Evolutionary conservation across 73 alveolate genomes (phyloP), one percentile per base, ranked within the genome.

Genomic region (Symbiodinium natans): DNA sequence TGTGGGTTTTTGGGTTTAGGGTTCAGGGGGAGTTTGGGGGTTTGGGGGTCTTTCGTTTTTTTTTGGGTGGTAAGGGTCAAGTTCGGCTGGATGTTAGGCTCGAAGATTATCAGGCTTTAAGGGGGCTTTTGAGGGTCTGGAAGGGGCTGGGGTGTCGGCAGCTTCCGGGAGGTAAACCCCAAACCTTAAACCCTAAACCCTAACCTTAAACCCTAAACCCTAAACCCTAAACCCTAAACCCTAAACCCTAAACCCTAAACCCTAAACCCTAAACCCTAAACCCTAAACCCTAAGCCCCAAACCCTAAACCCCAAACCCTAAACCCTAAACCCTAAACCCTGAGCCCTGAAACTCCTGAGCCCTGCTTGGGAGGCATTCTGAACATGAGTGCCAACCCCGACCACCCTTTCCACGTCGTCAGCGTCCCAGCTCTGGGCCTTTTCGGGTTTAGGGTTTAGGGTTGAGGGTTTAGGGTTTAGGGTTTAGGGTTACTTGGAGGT

Each of bases 301-400:
- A 46, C 59, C 59, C 59, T 9, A 46, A 46, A 6, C 59, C 6
- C 59, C 59, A 46, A 46, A 46, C 6, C 21, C 21, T 46, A 6
- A 46, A 46, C 59, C n/a, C n/a, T n/a, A n/a, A 46, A 13, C 59
- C 6, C 6, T 46, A 46, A 46, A 13, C 59, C 59, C 59, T 46
- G 59, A 46, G 13, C 59, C 13, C 59, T 46, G 13, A 46, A 46
- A 46, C 21, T 46, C 59, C 59, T 13, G 13, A 46, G 59, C 21
- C 59, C 59, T 46, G 59, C 59, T 27, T 25, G 41, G 56, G 29
- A 86, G 96, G 96, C 41, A 89, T 89, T 41, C 40, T 89, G 48
- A 59, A 89, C 46, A 89, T 89, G 96, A 68, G 96, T 31, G 96
- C 96, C 71, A 89, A 89, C 41, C 96, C 96, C 43, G 96, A 59